A percentile compares a stretch with the other conserved stretches of the same genome.
Evolutionary conservation across 2,329 filamentous ascomycete genomes (phyloP).

Genomic region (Fusarium papillatum): DNA sequence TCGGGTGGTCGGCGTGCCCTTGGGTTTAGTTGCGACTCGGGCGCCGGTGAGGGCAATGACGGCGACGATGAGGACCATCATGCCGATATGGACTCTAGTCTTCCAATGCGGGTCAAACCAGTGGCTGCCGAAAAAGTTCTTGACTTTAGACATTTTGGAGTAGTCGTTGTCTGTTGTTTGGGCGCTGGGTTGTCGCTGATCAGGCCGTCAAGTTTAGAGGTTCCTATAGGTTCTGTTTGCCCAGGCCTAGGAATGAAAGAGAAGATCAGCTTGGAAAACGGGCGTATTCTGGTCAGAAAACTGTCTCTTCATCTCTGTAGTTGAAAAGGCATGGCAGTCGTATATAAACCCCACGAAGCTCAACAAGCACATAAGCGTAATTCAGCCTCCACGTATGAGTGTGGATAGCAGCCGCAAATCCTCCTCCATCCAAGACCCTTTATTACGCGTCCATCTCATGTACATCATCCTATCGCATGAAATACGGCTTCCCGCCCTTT

Average conservation of each 20-base stretch:
- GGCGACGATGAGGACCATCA: slow-evolving; percentile 1
- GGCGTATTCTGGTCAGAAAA: not conserved
- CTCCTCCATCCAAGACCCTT: not conserved
- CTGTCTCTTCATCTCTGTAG: not conserved
- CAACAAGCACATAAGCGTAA: not conserved
- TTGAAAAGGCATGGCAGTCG: not conserved
- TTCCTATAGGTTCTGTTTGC: not conserved
- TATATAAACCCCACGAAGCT: not conserved
- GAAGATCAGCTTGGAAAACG: not conserved
- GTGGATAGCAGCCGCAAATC: not conserved
- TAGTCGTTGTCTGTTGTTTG: not conserved
- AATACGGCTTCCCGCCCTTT: not conserved
- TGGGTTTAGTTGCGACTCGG: slow-evolving; percentile 24
- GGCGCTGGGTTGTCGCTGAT: not conserved
- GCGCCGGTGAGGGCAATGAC: slow-evolving; percentile 26
- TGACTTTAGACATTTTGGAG: slow-evolving; percentile 13
- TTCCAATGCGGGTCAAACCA: slow-evolving; percentile 32
- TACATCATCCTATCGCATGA: not conserved
- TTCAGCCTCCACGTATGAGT: slow-evolving; percentile 3
- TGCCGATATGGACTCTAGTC: slow-evolving; percentile 18
- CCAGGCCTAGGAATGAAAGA: not conserved
- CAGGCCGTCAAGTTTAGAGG: not conserved
- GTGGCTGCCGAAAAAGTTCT: slow-evolving; percentile 20
- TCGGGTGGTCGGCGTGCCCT: slow-evolving; percentile 17
- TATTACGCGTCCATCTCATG: not conserved